Conservation (phyloP, 352 stramenopile species). For the Saprolegnia parasitica region DNA sequence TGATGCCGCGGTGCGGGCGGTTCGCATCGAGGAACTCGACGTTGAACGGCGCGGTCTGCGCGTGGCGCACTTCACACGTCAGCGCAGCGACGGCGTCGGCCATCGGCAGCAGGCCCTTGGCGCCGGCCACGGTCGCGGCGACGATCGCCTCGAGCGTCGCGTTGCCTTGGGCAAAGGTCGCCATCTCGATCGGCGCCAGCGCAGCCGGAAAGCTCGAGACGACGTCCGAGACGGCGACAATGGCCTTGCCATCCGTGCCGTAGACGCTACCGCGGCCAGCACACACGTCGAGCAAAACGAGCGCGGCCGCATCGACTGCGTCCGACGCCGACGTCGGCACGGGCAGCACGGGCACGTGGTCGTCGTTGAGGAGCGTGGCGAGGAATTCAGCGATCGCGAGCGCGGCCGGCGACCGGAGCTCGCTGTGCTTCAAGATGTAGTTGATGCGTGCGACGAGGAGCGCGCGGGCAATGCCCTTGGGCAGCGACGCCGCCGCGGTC, state of each 20-base stretch:
- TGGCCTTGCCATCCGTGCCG: slow-evolving; percentile 21
- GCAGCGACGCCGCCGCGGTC: slow-evolving; percentile 6
- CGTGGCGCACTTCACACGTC: slow-evolving; percentile 71
- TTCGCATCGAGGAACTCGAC: slow-evolving; percentile 74
- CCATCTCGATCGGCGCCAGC: slow-evolving; percentile 42
- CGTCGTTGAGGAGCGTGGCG: slow-evolving; percentile 53
- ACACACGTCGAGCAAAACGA: slow-evolving; percentile 34
- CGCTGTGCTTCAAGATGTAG: slow-evolving; percentile 25
- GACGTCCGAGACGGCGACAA: slow-evolving; percentile 30
- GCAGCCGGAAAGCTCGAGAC: slow-evolving; percentile 33
- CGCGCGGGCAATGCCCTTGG: slow-evolving; percentile 11
- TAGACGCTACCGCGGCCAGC: slow-evolving; percentile 34
- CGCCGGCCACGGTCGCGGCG: slow-evolving; percentile 52
- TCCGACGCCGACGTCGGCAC: slow-evolving; percentile 25
- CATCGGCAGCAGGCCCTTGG: slow-evolving; percentile 57
- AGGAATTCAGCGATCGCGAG: slow-evolving; percentile 45
- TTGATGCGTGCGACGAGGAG: slow-evolving; percentile 19
- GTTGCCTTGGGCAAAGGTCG: slow-evolving; percentile 36
- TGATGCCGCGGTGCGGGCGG: slow-evolving; percentile 82
- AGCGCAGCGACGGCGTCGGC: slow-evolving; percentile 73
- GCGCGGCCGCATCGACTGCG: slow-evolving; percentile 31
- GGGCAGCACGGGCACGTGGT: slow-evolving; percentile 40
- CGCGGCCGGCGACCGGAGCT: slow-evolving; percentile 30
- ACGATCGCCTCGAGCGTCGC: slow-evolving; percentile 50
- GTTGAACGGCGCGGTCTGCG: slow-evolving; percentile 69